phyloP scores from a whole-genome alignment of 2,329 filamentous ascomycete genomes.

The Zasmidium cellare region DNA sequence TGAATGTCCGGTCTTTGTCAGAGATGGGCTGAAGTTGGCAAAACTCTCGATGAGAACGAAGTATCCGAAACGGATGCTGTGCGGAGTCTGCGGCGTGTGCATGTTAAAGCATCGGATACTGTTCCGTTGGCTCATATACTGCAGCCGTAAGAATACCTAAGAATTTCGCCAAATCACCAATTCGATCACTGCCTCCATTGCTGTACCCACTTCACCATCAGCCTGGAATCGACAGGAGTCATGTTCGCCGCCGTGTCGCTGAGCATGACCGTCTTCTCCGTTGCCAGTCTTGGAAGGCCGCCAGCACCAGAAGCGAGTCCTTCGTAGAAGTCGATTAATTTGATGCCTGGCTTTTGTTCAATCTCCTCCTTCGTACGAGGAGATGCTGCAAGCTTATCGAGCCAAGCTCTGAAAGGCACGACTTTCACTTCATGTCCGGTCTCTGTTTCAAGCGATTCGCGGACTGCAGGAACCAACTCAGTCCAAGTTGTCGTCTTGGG shows the following conservation, averaged over 20 bases:
- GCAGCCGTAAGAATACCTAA: too few species aligned
- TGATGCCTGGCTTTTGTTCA: slow-evolving; percentile 28
- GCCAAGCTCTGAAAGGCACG: slow-evolving; percentile 28
- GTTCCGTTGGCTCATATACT: too few species aligned
- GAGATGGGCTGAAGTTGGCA: too few species aligned
- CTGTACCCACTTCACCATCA: slow-evolving; percentile 28
- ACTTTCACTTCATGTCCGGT: slow-evolving; percentile 13
- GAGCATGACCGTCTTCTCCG: slow-evolving; percentile 25
- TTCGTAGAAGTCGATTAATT: slow-evolving; percentile 34
- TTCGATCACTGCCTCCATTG: slow-evolving; percentile 22
- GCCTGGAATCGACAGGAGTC: slow-evolving; percentile 17
- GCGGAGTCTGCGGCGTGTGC: too few species aligned
- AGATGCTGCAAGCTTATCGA: slow-evolving; percentile 17
- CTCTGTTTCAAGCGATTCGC: slow-evolving; percentile 16
- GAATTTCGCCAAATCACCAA: too few species aligned
- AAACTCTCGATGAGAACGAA: too few species aligned
- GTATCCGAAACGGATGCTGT: too few species aligned
- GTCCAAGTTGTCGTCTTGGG: slow-evolving; percentile 26
- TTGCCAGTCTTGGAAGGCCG: slow-evolving; percentile 24
- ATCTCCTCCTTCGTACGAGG: slow-evolving; percentile 23
- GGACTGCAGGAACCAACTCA: slow-evolving; percentile 23
- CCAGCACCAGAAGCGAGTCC: slow-evolving; percentile 16
- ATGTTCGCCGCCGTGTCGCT: slow-evolving; percentile 33
- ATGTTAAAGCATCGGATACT: too few species aligned
- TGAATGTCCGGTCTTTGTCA: too few species aligned